Percentiles rank a stretch among this genome's conserved stretches.
Conservation (phyloP, 352 stramenopile genomes). For the Pythium guiyangense region DNA sequence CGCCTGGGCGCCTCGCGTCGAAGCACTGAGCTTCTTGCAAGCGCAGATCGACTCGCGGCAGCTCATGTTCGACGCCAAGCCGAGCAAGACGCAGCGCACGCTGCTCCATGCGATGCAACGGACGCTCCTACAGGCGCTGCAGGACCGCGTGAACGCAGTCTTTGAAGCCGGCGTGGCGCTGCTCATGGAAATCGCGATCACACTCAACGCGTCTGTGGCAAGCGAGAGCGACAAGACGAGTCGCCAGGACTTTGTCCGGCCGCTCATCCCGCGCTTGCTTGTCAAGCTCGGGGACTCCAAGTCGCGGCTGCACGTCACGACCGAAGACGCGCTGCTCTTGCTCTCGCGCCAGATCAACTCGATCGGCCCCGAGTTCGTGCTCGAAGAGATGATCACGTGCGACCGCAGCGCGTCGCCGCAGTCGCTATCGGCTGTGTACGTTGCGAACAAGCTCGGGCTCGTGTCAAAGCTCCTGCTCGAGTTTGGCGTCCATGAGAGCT, state of each 20-base stretch:
- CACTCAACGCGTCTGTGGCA: slow-evolving; percentile 27
- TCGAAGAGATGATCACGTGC: slow-evolving; percentile 68
- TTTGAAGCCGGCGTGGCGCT: slow-evolving; percentile 69
- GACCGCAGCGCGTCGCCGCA: slow-evolving; percentile 53
- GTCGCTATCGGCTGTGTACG: slow-evolving; percentile 48
- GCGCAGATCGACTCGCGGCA: slow-evolving; percentile 52
- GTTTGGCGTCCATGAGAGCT: slow-evolving; percentile 64
- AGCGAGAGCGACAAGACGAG: not conserved
- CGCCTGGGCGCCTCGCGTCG: slow-evolving; percentile 74
- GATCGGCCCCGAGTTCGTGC: slow-evolving; percentile 61
- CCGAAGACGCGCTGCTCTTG: slow-evolving; percentile 69
- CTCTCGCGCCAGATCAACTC: slow-evolving; percentile 53
- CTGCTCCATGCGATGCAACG: slow-evolving; percentile 44
- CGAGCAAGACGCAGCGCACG: slow-evolving; percentile 1
- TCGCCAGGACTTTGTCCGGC: slow-evolving; percentile 55
- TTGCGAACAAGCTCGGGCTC: slow-evolving; percentile 67
- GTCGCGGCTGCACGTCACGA: slow-evolving; percentile 57
- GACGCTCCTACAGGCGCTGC: slow-evolving; percentile 49
- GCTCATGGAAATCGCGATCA: slow-evolving; percentile 73
- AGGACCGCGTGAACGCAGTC: slow-evolving; percentile 75
- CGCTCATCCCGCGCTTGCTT: slow-evolving; percentile 65
- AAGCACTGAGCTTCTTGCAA: slow-evolving; percentile 75
- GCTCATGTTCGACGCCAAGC: slow-evolving; percentile 34
- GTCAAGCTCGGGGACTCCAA: slow-evolving; percentile 78
- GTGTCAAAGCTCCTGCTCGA: slow-evolving; percentile 76